Percentiles rank a stretch among this genome's conserved stretches.
Conservation (phyloP, 225 moss, liverwort and hornwort genomes). For the Polytrichum commune region DNA sequence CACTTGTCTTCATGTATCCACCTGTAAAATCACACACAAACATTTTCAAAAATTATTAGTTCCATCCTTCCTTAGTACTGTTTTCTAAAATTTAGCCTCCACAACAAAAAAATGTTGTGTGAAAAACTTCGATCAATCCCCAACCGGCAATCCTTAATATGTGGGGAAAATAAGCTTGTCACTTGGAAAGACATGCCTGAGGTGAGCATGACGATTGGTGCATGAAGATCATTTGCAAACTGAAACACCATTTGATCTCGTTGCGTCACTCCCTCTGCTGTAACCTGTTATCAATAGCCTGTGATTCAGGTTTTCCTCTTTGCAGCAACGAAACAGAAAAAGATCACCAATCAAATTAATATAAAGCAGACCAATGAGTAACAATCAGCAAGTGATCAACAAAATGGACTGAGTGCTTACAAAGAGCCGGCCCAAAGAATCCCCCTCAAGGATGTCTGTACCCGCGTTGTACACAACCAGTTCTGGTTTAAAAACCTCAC, state of each 20-base stretch:
- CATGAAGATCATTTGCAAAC: constrained; percentile 64
- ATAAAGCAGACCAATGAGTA: neutral
- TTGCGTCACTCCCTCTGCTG: constrained; percentile 59
- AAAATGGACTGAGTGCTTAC: constrained; percentile 29
- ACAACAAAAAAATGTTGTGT: no score
- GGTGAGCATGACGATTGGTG: constrained; percentile 87
- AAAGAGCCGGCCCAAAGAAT: constrained; percentile 74
- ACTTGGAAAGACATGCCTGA: constrained; percentile 49
- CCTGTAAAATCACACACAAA: constrained; percentile 39
- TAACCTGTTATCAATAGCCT: constrained; percentile 42
- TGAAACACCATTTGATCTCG: constrained; percentile 88
- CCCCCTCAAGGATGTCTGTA: constrained; percentile 90
- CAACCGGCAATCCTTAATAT: no score
- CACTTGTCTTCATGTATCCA: constrained; percentile 95
- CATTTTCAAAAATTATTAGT: neutral
- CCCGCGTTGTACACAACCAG: constrained; percentile 91
- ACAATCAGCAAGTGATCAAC: neutral
- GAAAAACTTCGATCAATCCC: no score
- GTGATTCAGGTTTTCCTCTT: neutral
- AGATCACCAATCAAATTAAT: neutral
- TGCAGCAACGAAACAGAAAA: no score
- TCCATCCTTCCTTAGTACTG: no score
- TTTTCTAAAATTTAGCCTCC: no score
- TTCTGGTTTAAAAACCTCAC: constrained; percentile 59
- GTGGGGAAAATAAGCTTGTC: no score